A percentile compares a stretch with the other conserved stretches of the same genome.
phyloP scores from a whole-genome alignment of 2,329 filamentous ascomycete genomes.

The Calcarisporium arbuscula region DNA sequence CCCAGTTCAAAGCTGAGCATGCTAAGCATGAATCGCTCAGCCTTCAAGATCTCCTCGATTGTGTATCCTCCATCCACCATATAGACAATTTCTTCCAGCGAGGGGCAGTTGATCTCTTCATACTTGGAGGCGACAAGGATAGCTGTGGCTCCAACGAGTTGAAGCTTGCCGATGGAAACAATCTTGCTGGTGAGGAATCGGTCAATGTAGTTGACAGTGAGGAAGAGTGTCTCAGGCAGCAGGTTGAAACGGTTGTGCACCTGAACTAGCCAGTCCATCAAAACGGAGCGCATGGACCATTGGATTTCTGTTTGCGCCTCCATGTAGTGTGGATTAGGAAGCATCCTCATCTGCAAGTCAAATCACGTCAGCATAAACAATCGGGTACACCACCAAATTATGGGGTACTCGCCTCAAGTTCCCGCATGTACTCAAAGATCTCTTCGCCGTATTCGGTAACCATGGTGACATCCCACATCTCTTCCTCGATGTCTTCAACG shows the following conservation, averaged over 20 bases:
- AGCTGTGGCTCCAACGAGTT: constrained; percentile 92
- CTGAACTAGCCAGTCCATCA: constrained; percentile 98
- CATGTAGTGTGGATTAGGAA: constrained; percentile 93
- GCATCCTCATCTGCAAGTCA: constrained; percentile 59
- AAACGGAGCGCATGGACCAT: constrained; percentile 95
- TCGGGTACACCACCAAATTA: constrained; percentile 1
- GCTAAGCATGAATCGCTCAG: constrained; percentile 95
- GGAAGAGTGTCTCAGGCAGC: constrained; percentile 89
- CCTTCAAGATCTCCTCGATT: constrained; percentile 88
- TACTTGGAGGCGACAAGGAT: constrained; percentile 97
- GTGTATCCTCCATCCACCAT: constrained; percentile 95
- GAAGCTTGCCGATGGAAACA: constrained; percentile 88
- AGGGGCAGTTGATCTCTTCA: constrained; percentile 97
- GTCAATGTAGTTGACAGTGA: constrained; percentile 95
- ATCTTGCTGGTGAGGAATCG: constrained; percentile 93
- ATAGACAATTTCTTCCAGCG: constrained; percentile 90
- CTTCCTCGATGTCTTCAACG: constrained; percentile 79
- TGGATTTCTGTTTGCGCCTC: constrained; percentile 94
- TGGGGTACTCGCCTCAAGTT: constrained; percentile 68
- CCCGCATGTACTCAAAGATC: constrained; percentile 87
- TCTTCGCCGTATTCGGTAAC: constrained; percentile 95
- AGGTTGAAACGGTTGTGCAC: constrained; percentile 89
- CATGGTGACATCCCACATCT: constrained; percentile 93
- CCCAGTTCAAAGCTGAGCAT: constrained; percentile 95
- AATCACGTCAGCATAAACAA: constrained; percentile 12